Evolutionary conservation across 1,139 yeast genomes (phyloP).

Genomic region (Yamadazyma friedrichii): DNA sequence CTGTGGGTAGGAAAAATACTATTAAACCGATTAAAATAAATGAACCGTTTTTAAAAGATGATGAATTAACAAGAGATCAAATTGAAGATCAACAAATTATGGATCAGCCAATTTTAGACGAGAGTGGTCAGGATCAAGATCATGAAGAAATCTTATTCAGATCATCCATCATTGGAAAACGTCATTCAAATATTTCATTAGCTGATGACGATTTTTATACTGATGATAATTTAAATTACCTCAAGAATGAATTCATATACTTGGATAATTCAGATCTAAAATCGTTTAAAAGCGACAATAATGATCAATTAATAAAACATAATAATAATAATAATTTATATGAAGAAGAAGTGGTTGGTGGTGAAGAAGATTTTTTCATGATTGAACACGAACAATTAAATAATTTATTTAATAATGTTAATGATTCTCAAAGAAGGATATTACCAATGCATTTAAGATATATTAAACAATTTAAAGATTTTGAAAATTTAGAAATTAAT

Average conservation of each 20-base stretch:
- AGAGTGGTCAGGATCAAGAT: not conserved
- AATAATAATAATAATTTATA: not conserved
- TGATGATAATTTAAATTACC: slow-evolving; percentile 35
- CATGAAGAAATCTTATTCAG: not conserved
- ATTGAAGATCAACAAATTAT: slow-evolving; percentile 40
- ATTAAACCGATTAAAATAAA: slow-evolving; percentile 18
- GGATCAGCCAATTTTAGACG: slow-evolving; percentile 26
- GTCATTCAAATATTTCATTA: slow-evolving; percentile 7
- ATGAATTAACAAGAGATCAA: slow-evolving; percentile 43
- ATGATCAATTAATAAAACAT: not conserved
- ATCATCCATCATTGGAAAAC: not conserved
- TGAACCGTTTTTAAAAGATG: slow-evolving; percentile 42
- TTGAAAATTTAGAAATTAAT: slow-evolving; percentile 30
- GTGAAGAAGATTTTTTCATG: slow-evolving; percentile 17
- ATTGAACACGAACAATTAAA: slow-evolving; percentile 32
- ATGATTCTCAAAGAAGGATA: slow-evolving; percentile 27
- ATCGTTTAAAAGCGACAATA: slow-evolving; percentile 11
- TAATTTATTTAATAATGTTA: slow-evolving; percentile 26
- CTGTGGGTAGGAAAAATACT: slow-evolving; percentile 18
- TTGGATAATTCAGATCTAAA: slow-evolving; percentile 19
- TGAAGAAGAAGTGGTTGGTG: slow-evolving; percentile 12
- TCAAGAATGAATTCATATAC: slow-evolving; percentile 32
- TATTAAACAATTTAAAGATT: slow-evolving; percentile 41
- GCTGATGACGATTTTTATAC: slow-evolving; percentile 22
- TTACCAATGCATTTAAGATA: slow-evolving; percentile 40